Percentiles rank a stretch among this genome's conserved stretches.
Evolutionary conservation across 2,329 filamentous ascomycete species (phyloP).

Genomic region (Venturia pyrina): DNA sequence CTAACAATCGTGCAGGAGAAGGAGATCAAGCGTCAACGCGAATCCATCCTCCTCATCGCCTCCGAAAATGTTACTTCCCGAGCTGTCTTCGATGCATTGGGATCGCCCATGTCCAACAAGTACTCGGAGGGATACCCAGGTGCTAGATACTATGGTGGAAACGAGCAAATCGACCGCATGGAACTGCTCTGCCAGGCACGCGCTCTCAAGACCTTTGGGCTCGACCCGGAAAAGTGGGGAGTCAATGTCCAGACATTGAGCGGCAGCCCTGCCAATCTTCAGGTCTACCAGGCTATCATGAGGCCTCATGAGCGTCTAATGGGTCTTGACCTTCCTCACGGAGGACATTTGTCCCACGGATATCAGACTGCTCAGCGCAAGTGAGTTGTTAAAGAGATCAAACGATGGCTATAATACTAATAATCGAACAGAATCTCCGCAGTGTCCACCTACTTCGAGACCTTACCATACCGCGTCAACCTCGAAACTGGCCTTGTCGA

Average conservation of each 20-base stretch:
- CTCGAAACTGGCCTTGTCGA: conserved; percentile 88
- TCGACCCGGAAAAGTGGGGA: conserved; percentile 82
- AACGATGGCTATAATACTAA: conserved; percentile 44
- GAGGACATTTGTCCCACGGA: conserved; percentile 89
- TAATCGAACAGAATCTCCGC: conserved; percentile 67
- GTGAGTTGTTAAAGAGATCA: conserved; percentile 34
- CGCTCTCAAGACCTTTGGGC: conserved; percentile 75
- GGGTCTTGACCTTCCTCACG: conserved; percentile 90
- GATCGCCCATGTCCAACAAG: conserved; percentile 61
- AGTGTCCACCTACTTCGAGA: conserved; percentile 98
- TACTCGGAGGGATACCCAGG: conserved; percentile 98
- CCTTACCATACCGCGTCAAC: conserved; percentile 85
- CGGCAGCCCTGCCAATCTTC: conserved; percentile 90
- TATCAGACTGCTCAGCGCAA: conserved; percentile 96
- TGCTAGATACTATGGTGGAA: conserved; percentile 91
- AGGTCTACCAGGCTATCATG: conserved; percentile 97
- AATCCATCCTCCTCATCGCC: conserved; percentile 67
- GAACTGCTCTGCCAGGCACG: conserved; percentile 85
- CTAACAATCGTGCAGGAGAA: conserved; percentile 50
- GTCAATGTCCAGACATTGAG: conserved; percentile 85
- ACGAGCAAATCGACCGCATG: conserved; percentile 88
- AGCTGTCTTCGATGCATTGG: conserved; percentile 40
- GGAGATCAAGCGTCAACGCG: conserved; percentile 92
- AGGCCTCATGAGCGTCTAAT: conserved; percentile 91
- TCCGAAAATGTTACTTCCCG: conserved; percentile 32